Conservation (phyloP, 2,329 filamentous ascomycete species). For the Apiospora marii region DNA sequence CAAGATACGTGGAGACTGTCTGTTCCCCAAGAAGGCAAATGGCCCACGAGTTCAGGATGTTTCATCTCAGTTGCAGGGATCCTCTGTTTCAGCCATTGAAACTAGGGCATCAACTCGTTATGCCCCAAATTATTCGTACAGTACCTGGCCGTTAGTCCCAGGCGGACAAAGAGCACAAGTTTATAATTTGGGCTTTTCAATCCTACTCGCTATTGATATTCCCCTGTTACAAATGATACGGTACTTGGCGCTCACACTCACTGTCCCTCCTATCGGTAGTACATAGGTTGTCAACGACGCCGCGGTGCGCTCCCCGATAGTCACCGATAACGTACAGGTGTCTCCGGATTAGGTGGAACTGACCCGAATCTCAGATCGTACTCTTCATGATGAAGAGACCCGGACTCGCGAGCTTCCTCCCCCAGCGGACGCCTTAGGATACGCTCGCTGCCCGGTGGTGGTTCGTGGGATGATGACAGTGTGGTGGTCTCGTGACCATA, state of each 20-base stretch:
- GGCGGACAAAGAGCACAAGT: background rate
- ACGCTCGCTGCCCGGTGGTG: slow-evolving; percentile 23
- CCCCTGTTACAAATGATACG: background rate
- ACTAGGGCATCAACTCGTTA: background rate
- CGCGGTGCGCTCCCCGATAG: background rate
- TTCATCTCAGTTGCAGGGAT: background rate
- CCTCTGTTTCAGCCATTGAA: slow-evolving; percentile 6
- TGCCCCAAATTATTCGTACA: background rate
- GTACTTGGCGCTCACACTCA: background rate
- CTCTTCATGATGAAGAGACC: slow-evolving; percentile 46
- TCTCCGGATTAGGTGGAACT: slow-evolving; percentile 34
- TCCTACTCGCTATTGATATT: background rate
- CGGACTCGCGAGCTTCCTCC: background rate
- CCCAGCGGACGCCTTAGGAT: background rate
- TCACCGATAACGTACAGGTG: slow-evolving; percentile 29
- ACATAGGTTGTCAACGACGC: no score
- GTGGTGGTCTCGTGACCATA: slow-evolving; percentile 13
- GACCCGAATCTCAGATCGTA: slow-evolving; percentile 54
- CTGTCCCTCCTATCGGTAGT: background rate
- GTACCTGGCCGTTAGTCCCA: background rate
- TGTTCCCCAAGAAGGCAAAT: slow-evolving; percentile 4
- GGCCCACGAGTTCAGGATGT: slow-evolving; percentile 15
- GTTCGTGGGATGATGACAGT: background rate
- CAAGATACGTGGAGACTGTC: background rate
- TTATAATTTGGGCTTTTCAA: background rate